Percentiles rank a stretch among this genome's conserved stretches.
phyloP scores from a whole-genome alignment of 495 filamentous ascomycete species.

The Annulohypoxylon maeteangense region DNA sequence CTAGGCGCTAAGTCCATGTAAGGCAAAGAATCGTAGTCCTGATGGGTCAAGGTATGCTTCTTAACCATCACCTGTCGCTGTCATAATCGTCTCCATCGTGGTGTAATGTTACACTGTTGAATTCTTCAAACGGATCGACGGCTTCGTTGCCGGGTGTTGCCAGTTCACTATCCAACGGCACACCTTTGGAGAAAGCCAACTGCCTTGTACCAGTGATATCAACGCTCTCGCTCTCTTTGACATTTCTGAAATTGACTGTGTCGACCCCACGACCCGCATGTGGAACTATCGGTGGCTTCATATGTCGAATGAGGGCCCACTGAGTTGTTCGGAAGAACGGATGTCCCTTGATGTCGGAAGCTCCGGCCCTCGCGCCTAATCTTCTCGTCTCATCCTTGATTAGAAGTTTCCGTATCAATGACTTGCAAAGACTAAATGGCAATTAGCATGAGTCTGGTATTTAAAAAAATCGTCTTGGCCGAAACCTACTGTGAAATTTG shows the following conservation, averaged over 20 bases:
- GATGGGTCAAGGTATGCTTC: neutral
- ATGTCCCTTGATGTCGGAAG: slow-evolving; percentile 95
- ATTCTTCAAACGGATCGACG: slow-evolving; percentile 97
- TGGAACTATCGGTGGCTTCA: slow-evolving; percentile 98
- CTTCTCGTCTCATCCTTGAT: slow-evolving; percentile 98
- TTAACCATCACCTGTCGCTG: slow-evolving; percentile 36
- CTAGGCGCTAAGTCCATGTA: neutral
- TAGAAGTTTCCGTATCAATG: slow-evolving; percentile 92
- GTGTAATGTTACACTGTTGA: slow-evolving; percentile 97
- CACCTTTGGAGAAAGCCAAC: slow-evolving; percentile 68
- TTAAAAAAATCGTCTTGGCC: neutral
- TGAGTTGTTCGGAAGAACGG: slow-evolving; percentile 96
- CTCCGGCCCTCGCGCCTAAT: slow-evolving; percentile 92
- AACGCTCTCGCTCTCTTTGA: slow-evolving; percentile 96
- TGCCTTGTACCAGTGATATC: slow-evolving; percentile 78
- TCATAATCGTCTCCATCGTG: slow-evolving; percentile 85
- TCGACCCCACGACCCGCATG: slow-evolving; percentile 92
- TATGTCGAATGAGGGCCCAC: slow-evolving; percentile 96
- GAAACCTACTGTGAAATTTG: slow-evolving; percentile 86
- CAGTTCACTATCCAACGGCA: slow-evolving; percentile 84
- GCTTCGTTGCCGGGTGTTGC: slow-evolving; percentile 86
- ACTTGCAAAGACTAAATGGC: slow-evolving; percentile 84
- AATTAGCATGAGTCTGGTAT: slow-evolving; percentile 26
- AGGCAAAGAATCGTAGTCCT: neutral
- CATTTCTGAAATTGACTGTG: slow-evolving; percentile 95